Evolutionary conservation across 139 green algal genomes (phyloP).

Genomic region (Picochlorum sp.): DNA sequence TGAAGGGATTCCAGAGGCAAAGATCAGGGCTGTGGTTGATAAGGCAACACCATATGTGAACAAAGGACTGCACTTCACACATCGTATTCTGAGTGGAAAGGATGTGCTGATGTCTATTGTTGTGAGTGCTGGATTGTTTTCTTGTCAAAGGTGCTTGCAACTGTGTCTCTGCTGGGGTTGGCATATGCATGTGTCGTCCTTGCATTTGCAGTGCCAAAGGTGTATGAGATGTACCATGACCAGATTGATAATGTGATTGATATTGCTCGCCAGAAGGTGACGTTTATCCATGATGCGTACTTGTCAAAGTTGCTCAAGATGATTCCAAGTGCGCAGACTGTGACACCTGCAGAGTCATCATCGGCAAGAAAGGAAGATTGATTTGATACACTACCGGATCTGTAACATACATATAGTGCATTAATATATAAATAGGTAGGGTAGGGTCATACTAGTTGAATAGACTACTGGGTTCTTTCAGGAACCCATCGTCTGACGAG

Average conservation of each 20-base stretch:
- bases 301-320: constrained; percentile 11
- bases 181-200: constrained; percentile 17
- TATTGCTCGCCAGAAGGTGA: constrained; percentile 23
- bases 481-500: constrained; percentile 30
- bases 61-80: constrained; percentile 11
- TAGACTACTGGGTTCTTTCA: constrained; percentile 12
- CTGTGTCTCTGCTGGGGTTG: constrained; percentile 31
- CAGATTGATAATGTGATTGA: constrained; percentile 38
- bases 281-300: constrained; percentile 30
- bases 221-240: constrained; percentile 53
- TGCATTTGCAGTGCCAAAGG: constrained; percentile 34
- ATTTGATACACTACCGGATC: not conserved
- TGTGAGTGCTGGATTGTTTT: constrained; percentile 24
- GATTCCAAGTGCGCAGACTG: constrained; percentile 20
- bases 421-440: too few species aligned
- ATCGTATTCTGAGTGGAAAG: constrained; percentile 10
- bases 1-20: constrained; percentile 26
- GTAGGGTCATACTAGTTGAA: not conserved
- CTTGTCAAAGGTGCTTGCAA: constrained; percentile 17
- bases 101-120: constrained; percentile 9
- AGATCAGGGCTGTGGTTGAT: constrained; percentile 18
- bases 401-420: not conserved
- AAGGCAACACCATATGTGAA: constrained; percentile 22
- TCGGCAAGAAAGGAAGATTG: constrained; percentile 21
- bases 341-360: constrained; percentile 25